phyloP scores from a whole-genome alignment of 768 basidiomycete species.

The Psilocybe tampanensis region DNA sequence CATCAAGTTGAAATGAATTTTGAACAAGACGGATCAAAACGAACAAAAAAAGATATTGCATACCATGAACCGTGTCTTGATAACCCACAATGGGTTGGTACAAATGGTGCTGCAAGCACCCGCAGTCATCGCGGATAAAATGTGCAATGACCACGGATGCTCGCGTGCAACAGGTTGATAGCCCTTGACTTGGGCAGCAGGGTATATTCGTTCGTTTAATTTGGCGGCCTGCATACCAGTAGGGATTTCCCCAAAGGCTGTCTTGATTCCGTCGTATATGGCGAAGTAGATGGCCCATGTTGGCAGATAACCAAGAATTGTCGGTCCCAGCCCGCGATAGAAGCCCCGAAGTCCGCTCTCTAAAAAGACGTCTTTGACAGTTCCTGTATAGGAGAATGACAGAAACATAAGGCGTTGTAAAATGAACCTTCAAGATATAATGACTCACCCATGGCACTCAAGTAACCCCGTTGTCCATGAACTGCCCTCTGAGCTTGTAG shows the following conservation, averaged over 20 bases:
- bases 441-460: constrained; percentile 71
- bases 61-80: constrained; percentile 99
- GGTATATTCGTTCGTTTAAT: constrained; percentile 59
- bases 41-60: constrained; percentile 10
- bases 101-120: constrained; percentile 91
- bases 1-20: constrained; percentile 3
- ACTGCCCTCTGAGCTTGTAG: constrained; percentile 89
- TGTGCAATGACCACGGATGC: constrained; percentile 86
- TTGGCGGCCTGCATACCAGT: constrained; percentile 32
- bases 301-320: constrained; percentile 93
- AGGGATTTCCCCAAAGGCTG: constrained; percentile 69
- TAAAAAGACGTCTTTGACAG: constrained; percentile 41
- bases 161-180: constrained; percentile 82
- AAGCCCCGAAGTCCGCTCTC: constrained; percentile 86
- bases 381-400: constrained; percentile 29
- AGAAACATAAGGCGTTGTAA: constrained; percentile 3
- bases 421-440: neutral
- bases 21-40: neutral
- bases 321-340: constrained; percentile 97
- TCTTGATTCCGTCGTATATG: constrained; percentile 96
- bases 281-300: constrained; percentile 99
- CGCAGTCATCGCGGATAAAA: constrained; percentile 94
- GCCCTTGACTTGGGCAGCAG: constrained; percentile 83
- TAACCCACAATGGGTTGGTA: constrained; percentile 98
- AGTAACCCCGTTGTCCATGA: constrained; percentile 71